These are phyloP conservation scores for Lachnellula occidentalis DNA, from an alignment of 2,329 filamentous ascomycete species.

Conservation along the genomic window DNA sequence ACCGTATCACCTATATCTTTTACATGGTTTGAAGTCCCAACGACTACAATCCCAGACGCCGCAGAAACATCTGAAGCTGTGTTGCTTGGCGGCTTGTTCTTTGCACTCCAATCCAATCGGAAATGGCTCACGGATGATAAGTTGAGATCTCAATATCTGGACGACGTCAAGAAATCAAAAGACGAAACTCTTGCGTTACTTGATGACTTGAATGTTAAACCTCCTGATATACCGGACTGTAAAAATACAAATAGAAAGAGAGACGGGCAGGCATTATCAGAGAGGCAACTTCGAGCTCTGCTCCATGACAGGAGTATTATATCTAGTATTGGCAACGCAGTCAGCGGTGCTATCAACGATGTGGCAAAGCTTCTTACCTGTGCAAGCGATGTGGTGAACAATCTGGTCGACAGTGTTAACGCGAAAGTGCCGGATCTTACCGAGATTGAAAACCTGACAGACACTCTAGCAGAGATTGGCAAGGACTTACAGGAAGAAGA, in stretches of 20 bases:
- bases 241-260: constrained; percentile 7
- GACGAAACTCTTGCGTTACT: constrained; percentile 5
- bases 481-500: constrained; percentile 4
- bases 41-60: background rate
- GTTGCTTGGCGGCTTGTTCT: constrained; percentile 3
- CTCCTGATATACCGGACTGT: background rate
- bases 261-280: background rate
- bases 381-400: constrained; percentile 7
- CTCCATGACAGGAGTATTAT: constrained; percentile 7
- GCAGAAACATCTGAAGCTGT: constrained; percentile 6
- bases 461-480: constrained; percentile 6
- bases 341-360: constrained; percentile 3
- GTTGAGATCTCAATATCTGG: constrained; percentile 4
- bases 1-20: background rate
- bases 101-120: constrained; percentile 4
- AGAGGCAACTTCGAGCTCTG: constrained; percentile 7
- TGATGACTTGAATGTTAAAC: constrained; percentile 1
- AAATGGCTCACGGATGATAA: constrained; percentile 8
- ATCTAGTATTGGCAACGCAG: background rate
- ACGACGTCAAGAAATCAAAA: constrained; percentile 1
- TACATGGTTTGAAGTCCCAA: constrained; percentile 1
- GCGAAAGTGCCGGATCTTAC: background rate
- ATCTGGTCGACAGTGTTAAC: constrained; percentile 7
- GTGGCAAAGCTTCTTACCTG: constrained; percentile 10
- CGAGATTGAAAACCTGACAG: constrained; percentile 9